A percentile compares a stretch with the other conserved stretches of the same genome.
Conservation (phyloP, 2,329 filamentous ascomycete genomes). For the Aspergillus uvarum region DNA sequence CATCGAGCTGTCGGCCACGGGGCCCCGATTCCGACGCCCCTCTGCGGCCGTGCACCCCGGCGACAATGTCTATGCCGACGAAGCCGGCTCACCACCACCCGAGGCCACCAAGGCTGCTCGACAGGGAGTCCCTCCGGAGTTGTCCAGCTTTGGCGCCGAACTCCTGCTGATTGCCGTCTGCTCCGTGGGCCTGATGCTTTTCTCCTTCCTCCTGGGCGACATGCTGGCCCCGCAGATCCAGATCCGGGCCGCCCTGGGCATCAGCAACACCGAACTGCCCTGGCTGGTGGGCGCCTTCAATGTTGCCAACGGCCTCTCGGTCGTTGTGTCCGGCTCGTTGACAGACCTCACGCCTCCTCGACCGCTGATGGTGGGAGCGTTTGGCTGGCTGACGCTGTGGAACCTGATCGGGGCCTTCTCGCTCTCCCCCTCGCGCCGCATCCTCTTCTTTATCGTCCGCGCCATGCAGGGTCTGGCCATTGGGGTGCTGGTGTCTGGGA, state of each 20-base stretch:
- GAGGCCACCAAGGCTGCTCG: conserved; percentile 1
- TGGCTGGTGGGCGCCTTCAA: conserved; percentile 47
- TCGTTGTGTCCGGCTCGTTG: conserved; percentile 40
- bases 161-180: conserved; percentile 45
- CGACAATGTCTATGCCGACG: conserved; percentile 14
- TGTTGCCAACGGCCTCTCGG: conserved; percentile 44
- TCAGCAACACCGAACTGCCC: conserved; percentile 42
- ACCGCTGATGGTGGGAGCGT: conserved; percentile 44
- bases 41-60: not conserved
- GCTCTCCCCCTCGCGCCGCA: conserved; percentile 35
- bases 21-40: not conserved
- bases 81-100: conserved; percentile 24
- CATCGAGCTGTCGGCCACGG: not conserved
- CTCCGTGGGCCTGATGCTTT: conserved; percentile 46
- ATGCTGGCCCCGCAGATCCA: conserved; percentile 42
- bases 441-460: conserved; percentile 40
- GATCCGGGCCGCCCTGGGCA: conserved; percentile 39
- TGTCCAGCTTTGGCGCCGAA: conserved; percentile 42
- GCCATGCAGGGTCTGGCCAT: conserved; percentile 51
- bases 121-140: conserved; percentile 42
- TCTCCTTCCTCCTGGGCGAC: conserved; percentile 45
- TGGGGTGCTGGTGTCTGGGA: conserved; percentile 51
- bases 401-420: conserved; percentile 41
- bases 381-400: conserved; percentile 45
- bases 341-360: conserved; percentile 45